phyloP scores from a whole-genome alignment of 2,329 filamentous ascomycete species.

The Fusarium albosuccineum region DNA sequence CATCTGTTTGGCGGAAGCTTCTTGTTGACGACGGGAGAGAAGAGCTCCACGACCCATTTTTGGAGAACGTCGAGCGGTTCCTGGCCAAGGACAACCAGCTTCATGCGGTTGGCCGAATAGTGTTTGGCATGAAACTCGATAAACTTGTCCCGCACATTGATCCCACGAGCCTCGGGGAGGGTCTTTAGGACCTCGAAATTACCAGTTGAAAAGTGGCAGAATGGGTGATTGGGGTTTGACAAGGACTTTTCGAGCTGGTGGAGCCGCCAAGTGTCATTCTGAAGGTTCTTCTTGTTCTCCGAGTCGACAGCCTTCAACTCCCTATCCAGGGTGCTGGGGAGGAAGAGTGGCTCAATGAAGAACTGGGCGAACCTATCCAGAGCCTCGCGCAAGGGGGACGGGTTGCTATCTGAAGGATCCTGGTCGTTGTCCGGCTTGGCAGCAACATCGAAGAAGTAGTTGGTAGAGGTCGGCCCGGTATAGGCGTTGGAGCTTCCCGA shows the following conservation, averaged over 20 bases:
- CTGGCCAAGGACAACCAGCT: constrained; percentile 85
- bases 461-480: constrained; percentile 92
- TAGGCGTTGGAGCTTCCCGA: constrained; percentile 96
- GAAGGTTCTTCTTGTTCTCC: constrained; percentile 97
- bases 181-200: constrained; percentile 89
- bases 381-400: constrained; percentile 78
- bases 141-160: constrained; percentile 91
- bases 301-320: constrained; percentile 92
- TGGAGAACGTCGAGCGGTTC: constrained; percentile 87
- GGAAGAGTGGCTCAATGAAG: constrained; percentile 89
- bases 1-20: constrained; percentile 73
- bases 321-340: constrained; percentile 85
- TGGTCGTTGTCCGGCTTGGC: constrained; percentile 77
- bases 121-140: constrained; percentile 91
- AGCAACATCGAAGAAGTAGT: constrained; percentile 97
- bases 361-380: constrained; percentile 95
- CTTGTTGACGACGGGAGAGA: constrained; percentile 86
- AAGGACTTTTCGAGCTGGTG: constrained; percentile 89
- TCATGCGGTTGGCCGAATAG: constrained; percentile 95
- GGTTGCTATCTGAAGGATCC: constrained; percentile 67
- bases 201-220: constrained; percentile 91
- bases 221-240: constrained; percentile 90
- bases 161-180: constrained; percentile 79
- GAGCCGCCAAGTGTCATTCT: constrained; percentile 89
- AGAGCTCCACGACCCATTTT: constrained; percentile 86